Conservation (phyloP, 495 filamentous ascomycete species). For the Penicillium turbatum region DNA sequence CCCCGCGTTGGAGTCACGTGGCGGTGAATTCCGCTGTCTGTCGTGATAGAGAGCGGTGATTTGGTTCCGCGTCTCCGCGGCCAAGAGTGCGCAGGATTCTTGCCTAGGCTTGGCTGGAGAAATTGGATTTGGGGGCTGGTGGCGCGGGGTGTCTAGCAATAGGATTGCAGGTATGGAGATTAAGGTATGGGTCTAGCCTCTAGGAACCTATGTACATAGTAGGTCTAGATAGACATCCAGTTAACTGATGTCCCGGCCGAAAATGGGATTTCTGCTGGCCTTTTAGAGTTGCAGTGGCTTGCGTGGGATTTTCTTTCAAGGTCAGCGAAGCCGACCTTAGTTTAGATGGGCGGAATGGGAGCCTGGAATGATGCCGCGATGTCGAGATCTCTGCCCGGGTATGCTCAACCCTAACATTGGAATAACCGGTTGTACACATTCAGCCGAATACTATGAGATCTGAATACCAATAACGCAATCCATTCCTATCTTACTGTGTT, state of each 20-base stretch:
- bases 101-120: neutral
- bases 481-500: neutral
- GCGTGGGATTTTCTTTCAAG: neutral
- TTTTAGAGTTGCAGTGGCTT: neutral
- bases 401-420: neutral
- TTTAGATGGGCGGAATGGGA: neutral
- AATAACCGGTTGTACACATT: neutral
- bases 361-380: conserved; percentile 2
- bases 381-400: neutral
- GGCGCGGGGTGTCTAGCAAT: neutral
- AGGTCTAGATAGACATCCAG: neutral
- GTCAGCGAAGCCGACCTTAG: neutral
- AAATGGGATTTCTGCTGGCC: neutral
- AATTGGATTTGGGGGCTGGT: neutral
- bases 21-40: neutral
- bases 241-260: no score
- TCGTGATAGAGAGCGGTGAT: neutral
- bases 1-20: neutral
- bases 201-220: no score
- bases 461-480: neutral
- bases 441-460: neutral
- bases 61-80: neutral
- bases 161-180: neutral
- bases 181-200: no score
- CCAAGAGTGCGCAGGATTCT: neutral